Evolutionary conservation across 2,329 filamentous ascomycete species (phyloP), one percentile per base, ranked within the genome.

Genomic region (Lecanicillium sp.): DNA sequence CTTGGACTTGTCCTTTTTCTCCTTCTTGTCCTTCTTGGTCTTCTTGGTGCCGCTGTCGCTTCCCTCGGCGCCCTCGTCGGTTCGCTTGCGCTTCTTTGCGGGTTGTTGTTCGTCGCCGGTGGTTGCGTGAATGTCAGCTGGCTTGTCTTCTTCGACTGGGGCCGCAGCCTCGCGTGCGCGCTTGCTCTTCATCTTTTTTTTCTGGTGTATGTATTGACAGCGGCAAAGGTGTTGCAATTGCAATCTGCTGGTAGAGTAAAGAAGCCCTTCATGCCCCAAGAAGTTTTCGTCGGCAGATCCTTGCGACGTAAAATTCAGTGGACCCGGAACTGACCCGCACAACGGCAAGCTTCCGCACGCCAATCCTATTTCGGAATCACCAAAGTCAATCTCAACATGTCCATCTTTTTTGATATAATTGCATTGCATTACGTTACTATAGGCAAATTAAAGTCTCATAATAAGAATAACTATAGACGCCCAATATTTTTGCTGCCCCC

Each of bases 81-180:
- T 45, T 37, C 54, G 54, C 56, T 62, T 61, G 51, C 57, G 57
- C 56, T 62, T 62, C 51, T 60, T 62, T 40, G 48, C 47, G 19
- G 53, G 29, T 31, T 22, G 47, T 11, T 25, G 7, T 6, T 25
- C 22, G 22, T 11, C 22, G 17, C 41, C 46, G 15, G 52, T 54
- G 30, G 44, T 44, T 13, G 51, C 45, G 22, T 46, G 41, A 22
- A 40, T 31, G 29, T 50, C 42, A 25, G 43, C 38, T 12, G 48
- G 48, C 37, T 50, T 53, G n/a, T 54, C 52, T 9, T 56, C 55
- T 15, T 33, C 41, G 5, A n/a, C 30, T 17, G 48, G 47, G 27
- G 53, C 49, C 30, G 40, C 48, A 22, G 53, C 53, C 35, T 63
- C 59, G 41, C 54, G 55, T 29, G 59, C 60, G 37, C 60, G 59